phyloP scores from a whole-genome alignment of 352 stramenopile genomes.

The Phytophthora agathidicida region DNA sequence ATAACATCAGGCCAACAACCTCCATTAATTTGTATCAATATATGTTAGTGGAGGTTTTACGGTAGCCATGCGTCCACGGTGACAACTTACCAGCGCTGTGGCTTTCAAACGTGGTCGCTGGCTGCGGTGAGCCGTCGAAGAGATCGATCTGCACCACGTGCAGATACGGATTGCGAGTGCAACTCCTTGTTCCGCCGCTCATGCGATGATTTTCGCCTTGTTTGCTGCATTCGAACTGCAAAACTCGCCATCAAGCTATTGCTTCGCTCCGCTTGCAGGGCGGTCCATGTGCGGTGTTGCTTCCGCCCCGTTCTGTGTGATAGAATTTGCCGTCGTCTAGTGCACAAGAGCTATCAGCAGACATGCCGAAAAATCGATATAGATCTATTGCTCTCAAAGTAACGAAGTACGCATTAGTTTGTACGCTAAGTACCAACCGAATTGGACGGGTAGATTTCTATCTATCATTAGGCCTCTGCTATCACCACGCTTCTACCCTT shows the following conservation, averaged over 20 bases:
- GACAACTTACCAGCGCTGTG: no score
- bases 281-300: background rate
- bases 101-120: no score
- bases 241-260: slow-evolving; percentile 16
- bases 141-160: slow-evolving; percentile 5
- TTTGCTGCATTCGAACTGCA: slow-evolving; percentile 14
- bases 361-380: no score
- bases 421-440: no score
- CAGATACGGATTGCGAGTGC: slow-evolving; percentile 4
- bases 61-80: background rate
- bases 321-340: no score
- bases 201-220: background rate
- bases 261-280: background rate
- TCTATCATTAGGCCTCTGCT: no score
- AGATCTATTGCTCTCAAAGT: no score
- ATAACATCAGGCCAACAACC: slow-evolving; percentile 30
- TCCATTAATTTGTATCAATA: background rate
- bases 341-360: no score
- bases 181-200: slow-evolving; percentile 11
- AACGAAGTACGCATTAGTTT: no score
- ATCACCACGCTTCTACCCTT: no score
- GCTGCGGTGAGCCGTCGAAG: background rate
- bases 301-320: no score
- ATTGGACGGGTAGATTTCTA: no score
- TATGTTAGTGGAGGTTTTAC: background rate